Percentiles rank a stretch among this genome's conserved stretches.
Conservation (phyloP, 371 early-diverging fungal species). For the Mortierella sp. region DNA sequence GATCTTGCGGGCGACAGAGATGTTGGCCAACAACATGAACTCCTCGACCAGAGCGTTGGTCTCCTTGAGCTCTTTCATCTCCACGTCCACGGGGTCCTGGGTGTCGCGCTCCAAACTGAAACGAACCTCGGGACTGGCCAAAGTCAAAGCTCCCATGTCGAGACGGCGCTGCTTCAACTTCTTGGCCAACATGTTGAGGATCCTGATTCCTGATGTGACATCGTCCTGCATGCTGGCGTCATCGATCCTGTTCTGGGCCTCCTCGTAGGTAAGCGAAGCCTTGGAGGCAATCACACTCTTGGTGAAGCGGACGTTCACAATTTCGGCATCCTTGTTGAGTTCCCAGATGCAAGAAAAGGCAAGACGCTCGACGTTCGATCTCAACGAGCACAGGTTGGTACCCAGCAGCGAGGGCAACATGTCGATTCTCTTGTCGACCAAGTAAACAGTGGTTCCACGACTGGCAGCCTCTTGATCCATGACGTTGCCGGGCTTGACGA, state of each 20-base stretch:
- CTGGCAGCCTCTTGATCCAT: constrained; percentile 92
- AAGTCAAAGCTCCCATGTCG: constrained; percentile 85
- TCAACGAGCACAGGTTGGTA: constrained; percentile 93
- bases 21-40: constrained; percentile 99
- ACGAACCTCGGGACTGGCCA: constrained; percentile 90
- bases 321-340: constrained; percentile 82
- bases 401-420: constrained; percentile 96
- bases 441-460: constrained; percentile 97
- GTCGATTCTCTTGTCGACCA: constrained; percentile 96
- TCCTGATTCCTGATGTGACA: constrained; percentile 86
- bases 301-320: constrained; percentile 79
- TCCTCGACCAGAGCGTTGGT: constrained; percentile 99
- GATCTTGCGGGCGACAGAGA: constrained; percentile 95
- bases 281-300: constrained; percentile 96
- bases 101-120: constrained; percentile 91
- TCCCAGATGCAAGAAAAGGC: constrained; percentile 93
- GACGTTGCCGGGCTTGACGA: constrained; percentile 87
- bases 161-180: constrained; percentile 83
- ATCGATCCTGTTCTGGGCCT: constrained; percentile 96
- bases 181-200: constrained; percentile 91
- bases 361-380: constrained; percentile 91
- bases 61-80: constrained; percentile 93
- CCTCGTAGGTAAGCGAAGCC: constrained; percentile 97
- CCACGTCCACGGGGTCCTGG: constrained; percentile 89
- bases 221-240: constrained; percentile 87